Conservation (phyloP, 176 grass and related monocot species). For the Oryza meridionalis region DNA sequence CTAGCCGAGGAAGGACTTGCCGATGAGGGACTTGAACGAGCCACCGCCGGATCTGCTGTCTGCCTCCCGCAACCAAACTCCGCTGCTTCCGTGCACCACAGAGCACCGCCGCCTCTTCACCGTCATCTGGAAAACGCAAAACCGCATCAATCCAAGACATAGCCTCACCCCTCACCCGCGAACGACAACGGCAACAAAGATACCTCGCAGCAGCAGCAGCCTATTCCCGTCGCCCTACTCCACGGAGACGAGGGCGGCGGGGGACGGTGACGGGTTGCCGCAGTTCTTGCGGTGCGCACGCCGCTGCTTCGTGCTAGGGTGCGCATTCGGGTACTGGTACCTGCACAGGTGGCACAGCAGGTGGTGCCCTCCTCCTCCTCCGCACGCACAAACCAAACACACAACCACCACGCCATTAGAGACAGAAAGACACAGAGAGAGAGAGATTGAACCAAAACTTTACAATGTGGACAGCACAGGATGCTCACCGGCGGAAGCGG, state of each 20-base stretch:
- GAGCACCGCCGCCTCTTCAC: not conserved
- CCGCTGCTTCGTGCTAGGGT: constrained; percentile 73
- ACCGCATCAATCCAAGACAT: constrained; percentile 4
- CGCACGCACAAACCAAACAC: not conserved
- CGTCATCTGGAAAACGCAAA: constrained; percentile 21
- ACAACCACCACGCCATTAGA: constrained; percentile 4
- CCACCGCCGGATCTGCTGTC: no score
- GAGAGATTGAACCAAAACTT: not conserved
- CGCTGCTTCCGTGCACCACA: no score
- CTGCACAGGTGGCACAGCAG: constrained; percentile 57
- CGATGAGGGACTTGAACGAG: no score
- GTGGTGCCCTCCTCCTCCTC: constrained; percentile 14
- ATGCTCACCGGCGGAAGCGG: constrained; percentile 22
- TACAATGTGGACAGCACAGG: not conserved
- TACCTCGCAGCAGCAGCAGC: not conserved
- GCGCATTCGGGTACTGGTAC: constrained; percentile 55
- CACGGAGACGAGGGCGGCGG: not conserved
- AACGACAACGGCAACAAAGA: no score
- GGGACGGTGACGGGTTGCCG: constrained; percentile 25
- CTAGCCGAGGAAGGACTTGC: no score
- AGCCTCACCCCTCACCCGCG: no score
- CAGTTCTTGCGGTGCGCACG: constrained; percentile 69
- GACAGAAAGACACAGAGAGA: not conserved
- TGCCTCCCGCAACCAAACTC: no score
- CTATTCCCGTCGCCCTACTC: not conserved